These are phyloP conservation scores for Pichia terricola DNA, from an alignment of 1,139 yeast species.

Conservation along the genomic window DNA sequence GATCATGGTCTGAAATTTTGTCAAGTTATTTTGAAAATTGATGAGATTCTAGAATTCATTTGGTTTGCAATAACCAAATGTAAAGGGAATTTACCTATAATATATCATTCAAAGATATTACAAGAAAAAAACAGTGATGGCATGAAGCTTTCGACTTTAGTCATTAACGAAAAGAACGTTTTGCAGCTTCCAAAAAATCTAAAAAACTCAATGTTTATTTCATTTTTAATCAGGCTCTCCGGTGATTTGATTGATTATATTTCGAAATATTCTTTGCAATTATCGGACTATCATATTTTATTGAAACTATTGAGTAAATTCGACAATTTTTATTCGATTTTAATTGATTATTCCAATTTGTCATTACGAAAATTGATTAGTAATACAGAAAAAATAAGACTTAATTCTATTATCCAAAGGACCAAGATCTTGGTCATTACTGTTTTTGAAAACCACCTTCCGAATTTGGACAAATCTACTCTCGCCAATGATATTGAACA, in stretches of 20 bases:
- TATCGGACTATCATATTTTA: conserved; percentile 16
- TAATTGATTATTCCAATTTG: conserved; percentile 19
- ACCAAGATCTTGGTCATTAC: conserved; percentile 20
- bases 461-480: no score
- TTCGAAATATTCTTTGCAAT: conserved; percentile 32
- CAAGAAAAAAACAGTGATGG: neutral
- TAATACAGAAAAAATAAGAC: conserved; percentile 26
- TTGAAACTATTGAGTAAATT: conserved; percentile 18
- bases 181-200: conserved; percentile 7
- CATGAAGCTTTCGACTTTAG: neutral
- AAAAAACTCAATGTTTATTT: conserved; percentile 38
- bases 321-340: conserved; percentile 22
- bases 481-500: no score
- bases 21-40: conserved; percentile 37
- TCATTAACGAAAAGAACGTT: neutral
- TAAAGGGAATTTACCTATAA: conserved; percentile 22
- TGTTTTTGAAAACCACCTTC: conserved; percentile 18
- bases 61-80: conserved; percentile 43
- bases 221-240: conserved; percentile 50
- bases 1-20: conserved; percentile 23
- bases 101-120: conserved; percentile 26
- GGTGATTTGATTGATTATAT: conserved; percentile 61
- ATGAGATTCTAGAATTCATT: conserved; percentile 39
- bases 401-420: conserved; percentile 23
- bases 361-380: conserved; percentile 11